Conservation (phyloP, 352 stramenopile species). For the Pythium vanterpoolii region DNA sequence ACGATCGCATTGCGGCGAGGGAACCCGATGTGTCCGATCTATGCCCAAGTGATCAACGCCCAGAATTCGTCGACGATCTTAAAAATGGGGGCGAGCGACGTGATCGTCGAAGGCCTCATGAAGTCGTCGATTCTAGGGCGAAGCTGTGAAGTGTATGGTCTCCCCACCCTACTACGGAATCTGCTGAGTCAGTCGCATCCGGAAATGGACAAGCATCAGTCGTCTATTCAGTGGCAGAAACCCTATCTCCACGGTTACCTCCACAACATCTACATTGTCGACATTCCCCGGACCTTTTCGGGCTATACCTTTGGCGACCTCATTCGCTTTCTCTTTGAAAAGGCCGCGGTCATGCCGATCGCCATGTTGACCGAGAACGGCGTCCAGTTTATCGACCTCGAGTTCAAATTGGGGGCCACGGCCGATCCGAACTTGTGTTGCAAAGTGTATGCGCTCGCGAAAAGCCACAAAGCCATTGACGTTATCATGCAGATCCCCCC, state of each 20-base stretch:
- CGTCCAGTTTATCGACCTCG: slow-evolving; percentile 67
- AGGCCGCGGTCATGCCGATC: slow-evolving; percentile 56
- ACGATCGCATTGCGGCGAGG: slow-evolving; percentile 69
- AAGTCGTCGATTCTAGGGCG: slow-evolving; percentile 70
- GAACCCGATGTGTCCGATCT: slow-evolving; percentile 72
- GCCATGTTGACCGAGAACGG: slow-evolving; percentile 64
- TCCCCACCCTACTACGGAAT: slow-evolving; percentile 69
- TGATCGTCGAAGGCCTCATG: slow-evolving; percentile 63
- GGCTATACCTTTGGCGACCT: slow-evolving; percentile 77
- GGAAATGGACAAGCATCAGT: slow-evolving; percentile 51
- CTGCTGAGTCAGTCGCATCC: slow-evolving; percentile 52
- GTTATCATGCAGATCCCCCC: slow-evolving; percentile 55
- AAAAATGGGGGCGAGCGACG: slow-evolving; percentile 73
- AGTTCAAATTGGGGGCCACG: slow-evolving; percentile 73
- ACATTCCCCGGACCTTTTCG: slow-evolving; percentile 77
- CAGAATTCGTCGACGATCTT: slow-evolving; percentile 60
- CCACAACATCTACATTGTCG: slow-evolving; percentile 70
- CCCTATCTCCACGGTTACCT: slow-evolving; percentile 68
- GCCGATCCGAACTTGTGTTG: slow-evolving; percentile 77
- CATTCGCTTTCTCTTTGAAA: slow-evolving; percentile 78
- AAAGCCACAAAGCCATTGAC: slow-evolving; percentile 51
- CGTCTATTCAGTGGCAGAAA: slow-evolving; percentile 55
- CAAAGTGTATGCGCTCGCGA: slow-evolving; percentile 76
- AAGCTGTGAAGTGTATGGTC: slow-evolving; percentile 60
- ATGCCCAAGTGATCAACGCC: slow-evolving; percentile 72